These are phyloP conservation scores for Suhomyces maxii DNA, from an alignment of 1,139 yeast genomes.

Conservation along the genomic window DNA sequence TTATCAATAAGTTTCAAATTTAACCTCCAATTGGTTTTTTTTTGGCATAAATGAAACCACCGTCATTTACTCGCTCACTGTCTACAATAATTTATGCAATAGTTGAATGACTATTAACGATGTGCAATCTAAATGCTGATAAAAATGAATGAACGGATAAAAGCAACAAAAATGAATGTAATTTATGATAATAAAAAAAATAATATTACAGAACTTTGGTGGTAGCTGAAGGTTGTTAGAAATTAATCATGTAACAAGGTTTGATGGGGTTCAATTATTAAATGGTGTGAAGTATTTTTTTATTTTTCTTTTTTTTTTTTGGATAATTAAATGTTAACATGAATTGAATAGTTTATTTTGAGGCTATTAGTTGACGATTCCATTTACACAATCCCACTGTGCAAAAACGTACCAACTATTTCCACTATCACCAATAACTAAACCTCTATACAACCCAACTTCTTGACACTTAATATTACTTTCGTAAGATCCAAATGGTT, in stretches of 20 bases:
- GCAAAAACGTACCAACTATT: constrained; percentile 88
- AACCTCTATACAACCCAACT: constrained; percentile 78
- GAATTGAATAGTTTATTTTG: no score
- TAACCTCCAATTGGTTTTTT: no score
- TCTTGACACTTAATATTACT: constrained; percentile 63
- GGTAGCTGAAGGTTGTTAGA: neutral
- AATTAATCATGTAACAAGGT: no score
- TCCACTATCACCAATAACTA: constrained; percentile 77
- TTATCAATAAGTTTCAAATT: no score
- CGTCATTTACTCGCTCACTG: neutral
- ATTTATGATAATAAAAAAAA: neutral
- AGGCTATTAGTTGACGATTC: constrained; percentile 10
- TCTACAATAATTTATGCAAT: neutral
- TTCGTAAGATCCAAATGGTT: constrained; percentile 58
- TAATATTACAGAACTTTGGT: constrained; percentile 1
- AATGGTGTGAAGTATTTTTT: no score
- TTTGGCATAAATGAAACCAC: no score
- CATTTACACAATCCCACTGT: constrained; percentile 72
- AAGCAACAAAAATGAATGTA: neutral
- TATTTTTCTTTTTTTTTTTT: no score
- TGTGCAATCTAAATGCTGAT: neutral
- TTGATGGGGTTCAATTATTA: no score
- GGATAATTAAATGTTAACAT: no score
- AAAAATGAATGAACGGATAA: neutral
- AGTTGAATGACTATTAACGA: neutral